Percentiles rank a stretch among this genome's conserved stretches.
Conservation (phyloP, 768 basidiomycete species). For the Naganishia antarctica region DNA sequence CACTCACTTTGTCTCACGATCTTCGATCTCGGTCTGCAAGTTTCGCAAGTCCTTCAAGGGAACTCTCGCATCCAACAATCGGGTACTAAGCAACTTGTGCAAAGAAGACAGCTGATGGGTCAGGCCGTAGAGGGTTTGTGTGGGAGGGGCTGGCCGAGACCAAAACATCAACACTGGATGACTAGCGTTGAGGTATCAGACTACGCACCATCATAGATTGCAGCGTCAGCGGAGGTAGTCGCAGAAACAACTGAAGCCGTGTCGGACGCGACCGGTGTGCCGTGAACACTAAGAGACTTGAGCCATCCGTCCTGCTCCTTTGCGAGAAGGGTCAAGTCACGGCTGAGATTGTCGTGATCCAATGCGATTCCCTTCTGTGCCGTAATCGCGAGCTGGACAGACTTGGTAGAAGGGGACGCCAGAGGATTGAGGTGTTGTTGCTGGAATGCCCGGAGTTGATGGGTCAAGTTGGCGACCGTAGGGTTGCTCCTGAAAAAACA, state of each 20-base stretch:
- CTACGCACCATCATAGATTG: constrained; percentile 4
- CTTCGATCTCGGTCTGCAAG: constrained; percentile 23
- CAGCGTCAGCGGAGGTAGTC: constrained; percentile 4
- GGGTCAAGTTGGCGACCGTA: constrained; percentile 20
- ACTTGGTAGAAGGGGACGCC: constrained; percentile 14
- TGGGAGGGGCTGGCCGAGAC: constrained; percentile 19
- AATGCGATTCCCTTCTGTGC: constrained; percentile 29
- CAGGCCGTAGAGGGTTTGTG: constrained; percentile 24
- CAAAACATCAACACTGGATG: background rate
- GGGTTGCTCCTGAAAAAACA: constrained; percentile 18
- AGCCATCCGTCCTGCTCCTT: constrained; percentile 28
- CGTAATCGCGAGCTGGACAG: constrained; percentile 26
- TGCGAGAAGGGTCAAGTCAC: constrained; percentile 20
- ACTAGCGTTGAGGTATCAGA: background rate
- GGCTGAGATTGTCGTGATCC: constrained; percentile 26
- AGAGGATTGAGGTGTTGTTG: constrained; percentile 24
- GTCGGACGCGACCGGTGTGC: background rate
- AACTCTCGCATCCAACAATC: constrained; percentile 23
- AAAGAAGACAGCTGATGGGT: constrained; percentile 24
- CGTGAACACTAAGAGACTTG: constrained; percentile 4
- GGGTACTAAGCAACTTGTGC: constrained; percentile 27
- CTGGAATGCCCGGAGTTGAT: constrained; percentile 23
- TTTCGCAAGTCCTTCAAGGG: constrained; percentile 27
- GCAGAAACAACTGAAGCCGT: constrained; percentile 2
- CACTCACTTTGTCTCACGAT: constrained; percentile 12